Base-by-base conservation (phyloP, 441 rosid genomes). In the Pelargonium cotyledonis region DNA sequence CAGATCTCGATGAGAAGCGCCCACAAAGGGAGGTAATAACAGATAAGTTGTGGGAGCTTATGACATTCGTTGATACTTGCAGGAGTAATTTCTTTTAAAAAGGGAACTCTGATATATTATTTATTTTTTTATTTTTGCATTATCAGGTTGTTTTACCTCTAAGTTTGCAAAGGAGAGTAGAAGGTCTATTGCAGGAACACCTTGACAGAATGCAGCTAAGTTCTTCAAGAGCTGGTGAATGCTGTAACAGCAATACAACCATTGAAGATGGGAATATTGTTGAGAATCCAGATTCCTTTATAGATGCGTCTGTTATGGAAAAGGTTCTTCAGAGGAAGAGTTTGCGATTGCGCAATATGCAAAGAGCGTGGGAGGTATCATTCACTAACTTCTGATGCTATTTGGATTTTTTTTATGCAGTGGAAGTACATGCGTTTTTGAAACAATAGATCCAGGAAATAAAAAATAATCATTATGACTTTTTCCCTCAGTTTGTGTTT, bases 1-100 rank as follows among this genome's bases (percentile, higher is more conserved):
- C 97, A 2, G 99, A 95, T 81, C 86, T 95, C 81, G 99, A 95
- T 85, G 97, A 95, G 76, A 91, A 85, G 86, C 84, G 99, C 80
- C 99, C 99, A 68, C 99, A 95, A 62, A 87, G 99, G 68, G 99
- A 95, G 99, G 97, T 95, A 81, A 75, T 66, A 35, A 5, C 43
- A 61, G 4, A 60, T 60, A 21, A 23, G 15, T 60, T 80, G 63
- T 38, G 62, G 70, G 65, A 65, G 46, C 66, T 69, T 38, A 46
- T 72, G 35, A 26, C 61, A 63, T 44, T 53, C 61, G 29, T 65
- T 65, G n/a, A 40, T 1, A 29, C 63, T 47, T 60, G 43, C 26
- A 15, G 43, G 26, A 53, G 12, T 66, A 11, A 16, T 57, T 68
- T 63, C 57, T 58, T 43, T 44, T 18, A 55, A n/a, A 63, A 68